Evolutionary conservation across 192 early-diverging fungal genomes (phyloP).

Genomic region (Rhizophagus clarus): DNA sequence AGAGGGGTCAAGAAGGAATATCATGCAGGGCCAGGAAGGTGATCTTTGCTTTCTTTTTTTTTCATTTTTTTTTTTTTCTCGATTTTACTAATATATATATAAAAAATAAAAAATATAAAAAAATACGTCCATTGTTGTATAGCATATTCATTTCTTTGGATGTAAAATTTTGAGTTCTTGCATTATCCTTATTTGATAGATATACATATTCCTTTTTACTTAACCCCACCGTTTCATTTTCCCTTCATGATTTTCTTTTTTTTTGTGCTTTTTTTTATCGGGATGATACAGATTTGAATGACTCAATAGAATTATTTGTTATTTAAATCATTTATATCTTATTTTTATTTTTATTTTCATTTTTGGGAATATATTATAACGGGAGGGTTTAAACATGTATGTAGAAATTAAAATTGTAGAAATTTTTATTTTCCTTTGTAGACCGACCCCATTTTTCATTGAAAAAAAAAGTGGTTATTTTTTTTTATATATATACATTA

Average conservation of each 20-base stretch:
- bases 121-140: neutral
- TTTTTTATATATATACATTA: too few species aligned
- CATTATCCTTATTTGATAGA: neutral
- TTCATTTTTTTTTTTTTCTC: neutral
- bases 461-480: neutral
- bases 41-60: neutral
- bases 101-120: neutral
- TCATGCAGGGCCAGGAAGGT: too few species aligned
- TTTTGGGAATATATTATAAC: neutral
- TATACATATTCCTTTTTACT: neutral
- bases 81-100: neutral
- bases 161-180: neutral
- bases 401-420: neutral
- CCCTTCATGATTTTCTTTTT: neutral
- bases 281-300: neutral
- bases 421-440: neutral
- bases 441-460: neutral
- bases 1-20: too few species aligned
- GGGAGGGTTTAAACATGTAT: neutral
- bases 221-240: neutral
- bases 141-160: neutral
- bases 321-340: neutral
- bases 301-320: neutral
- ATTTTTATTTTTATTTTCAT: neutral
- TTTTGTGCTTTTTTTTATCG: too few species aligned